phyloP scores from a whole-genome alignment of 768 basidiomycete genomes.

The Clathrus columnatus region DNA sequence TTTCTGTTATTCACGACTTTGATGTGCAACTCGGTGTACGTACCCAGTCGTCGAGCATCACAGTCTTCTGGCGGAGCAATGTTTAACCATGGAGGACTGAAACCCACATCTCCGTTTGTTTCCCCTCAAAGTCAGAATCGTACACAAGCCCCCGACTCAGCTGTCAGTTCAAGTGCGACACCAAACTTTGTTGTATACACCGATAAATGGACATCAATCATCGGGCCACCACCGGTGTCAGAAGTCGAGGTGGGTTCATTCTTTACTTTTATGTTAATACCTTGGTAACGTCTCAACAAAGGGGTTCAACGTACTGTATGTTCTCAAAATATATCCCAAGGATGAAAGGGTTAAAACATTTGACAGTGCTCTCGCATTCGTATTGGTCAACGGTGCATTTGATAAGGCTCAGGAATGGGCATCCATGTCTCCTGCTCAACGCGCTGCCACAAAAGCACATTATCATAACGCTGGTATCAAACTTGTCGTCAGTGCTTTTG shows the following conservation, averaged over 20 bases:
- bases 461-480: neutral
- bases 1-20: neutral
- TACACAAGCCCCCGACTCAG: neutral
- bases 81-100: neutral
- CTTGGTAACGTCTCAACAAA: neutral
- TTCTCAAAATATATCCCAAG: neutral
- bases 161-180: neutral
- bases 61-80: neutral
- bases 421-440: neutral
- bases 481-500: neutral
- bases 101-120: neutral
- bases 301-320: neutral
- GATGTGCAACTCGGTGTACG: neutral
- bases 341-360: neutral
- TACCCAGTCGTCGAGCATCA: neutral
- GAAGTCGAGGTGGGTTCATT: neutral
- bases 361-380: neutral
- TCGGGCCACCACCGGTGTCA: neutral
- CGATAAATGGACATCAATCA: neutral
- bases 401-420: neutral
- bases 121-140: neutral
- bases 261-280: neutral
- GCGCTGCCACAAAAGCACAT: neutral
- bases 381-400: neutral
- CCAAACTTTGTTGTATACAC: neutral